phyloP scores from a whole-genome alignment of 495 filamentous ascomycete species.

The Monascus purpureus region DNA sequence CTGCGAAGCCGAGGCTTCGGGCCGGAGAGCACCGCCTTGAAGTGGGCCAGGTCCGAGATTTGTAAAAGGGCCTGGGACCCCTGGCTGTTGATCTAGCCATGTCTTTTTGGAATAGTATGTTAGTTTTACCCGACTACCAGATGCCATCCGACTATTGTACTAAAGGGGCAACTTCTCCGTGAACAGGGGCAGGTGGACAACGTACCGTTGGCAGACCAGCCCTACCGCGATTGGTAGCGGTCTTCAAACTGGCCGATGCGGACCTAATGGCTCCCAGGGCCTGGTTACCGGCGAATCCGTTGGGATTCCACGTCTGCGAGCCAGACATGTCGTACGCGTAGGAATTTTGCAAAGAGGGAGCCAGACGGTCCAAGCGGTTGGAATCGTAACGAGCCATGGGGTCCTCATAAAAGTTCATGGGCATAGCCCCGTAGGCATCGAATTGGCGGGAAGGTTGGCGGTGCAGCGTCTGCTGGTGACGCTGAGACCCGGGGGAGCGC shows the following conservation, averaged over 20 bases:
- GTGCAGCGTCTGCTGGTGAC: slow-evolving; percentile 51
- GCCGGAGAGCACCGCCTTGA: slow-evolving; percentile 37
- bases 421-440: slow-evolving; percentile 48
- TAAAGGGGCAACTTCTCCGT: no score
- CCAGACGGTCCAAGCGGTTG: slow-evolving; percentile 45
- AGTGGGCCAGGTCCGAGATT: slow-evolving; percentile 39
- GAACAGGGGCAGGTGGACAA: no score
- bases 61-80: slow-evolving; percentile 37
- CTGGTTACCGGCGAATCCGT: slow-evolving; percentile 38
- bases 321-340: slow-evolving; percentile 48
- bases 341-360: slow-evolving; percentile 36
- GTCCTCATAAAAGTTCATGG: slow-evolving; percentile 51
- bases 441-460: slow-evolving; percentile 56
- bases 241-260: slow-evolving; percentile 43
- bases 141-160: no score
- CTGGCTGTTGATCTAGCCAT: slow-evolving; percentile 47
- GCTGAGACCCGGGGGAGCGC: slow-evolving; percentile 47
- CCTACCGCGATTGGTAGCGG: slow-evolving; percentile 32
- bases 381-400: slow-evolving; percentile 45
- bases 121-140: no score
- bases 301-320: slow-evolving; percentile 54
- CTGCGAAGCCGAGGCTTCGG: slow-evolving; percentile 32
- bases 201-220: slow-evolving; percentile 46
- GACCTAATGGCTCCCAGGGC: slow-evolving; percentile 39
- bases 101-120: slow-evolving; percentile 25